A percentile compares a stretch with the other conserved stretches of the same genome.
Conservation (phyloP, 108 stramenopile species). For the Asterionellopsis glacialis region DNA sequence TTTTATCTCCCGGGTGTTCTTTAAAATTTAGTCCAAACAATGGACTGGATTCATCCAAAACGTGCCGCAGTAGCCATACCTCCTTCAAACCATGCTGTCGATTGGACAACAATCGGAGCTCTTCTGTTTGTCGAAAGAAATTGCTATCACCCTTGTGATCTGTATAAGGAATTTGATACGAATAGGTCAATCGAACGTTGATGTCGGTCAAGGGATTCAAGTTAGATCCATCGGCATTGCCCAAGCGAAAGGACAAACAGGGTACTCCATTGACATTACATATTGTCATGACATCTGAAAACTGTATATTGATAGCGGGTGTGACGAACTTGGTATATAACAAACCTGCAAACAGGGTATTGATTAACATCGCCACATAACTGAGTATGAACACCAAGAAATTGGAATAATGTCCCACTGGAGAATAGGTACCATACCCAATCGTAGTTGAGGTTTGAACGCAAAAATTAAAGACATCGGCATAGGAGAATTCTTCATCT, state of each 20-base stretch:
- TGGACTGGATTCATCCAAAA: slow-evolving; percentile 24
- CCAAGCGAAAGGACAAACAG: slow-evolving; percentile 17
- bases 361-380: slow-evolving; percentile 5
- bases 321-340: slow-evolving; percentile 22
- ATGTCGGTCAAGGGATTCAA: slow-evolving; percentile 20
- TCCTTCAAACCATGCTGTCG: slow-evolving; percentile 13
- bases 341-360: slow-evolving; percentile 19
- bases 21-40: slow-evolving; percentile 20
- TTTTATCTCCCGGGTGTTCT: slow-evolving; percentile 22
- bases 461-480: slow-evolving; percentile 11
- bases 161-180: slow-evolving; percentile 19
- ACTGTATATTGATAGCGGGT: slow-evolving; percentile 18
- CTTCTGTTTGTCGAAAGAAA: slow-evolving; percentile 21
- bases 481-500: slow-evolving; percentile 5
- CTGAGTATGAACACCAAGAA: slow-evolving; percentile 9
- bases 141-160: slow-evolving; percentile 12
- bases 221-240: slow-evolving; percentile 20
- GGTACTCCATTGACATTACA: slow-evolving; percentile 26
- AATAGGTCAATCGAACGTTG: slow-evolving; percentile 20
- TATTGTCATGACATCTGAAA: slow-evolving; percentile 13
- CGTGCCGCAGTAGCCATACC: slow-evolving; percentile 17
- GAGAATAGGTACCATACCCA: slow-evolving; percentile 16
- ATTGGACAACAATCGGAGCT: slow-evolving; percentile 8
- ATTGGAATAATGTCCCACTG: slow-evolving; percentile 2
- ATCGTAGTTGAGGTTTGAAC: slow-evolving; percentile 20